Evolutionary conservation across 768 basidiomycete genomes (phyloP), one percentile per base, ranked within the genome.

Genomic region (Mycena capillaripes): DNA sequence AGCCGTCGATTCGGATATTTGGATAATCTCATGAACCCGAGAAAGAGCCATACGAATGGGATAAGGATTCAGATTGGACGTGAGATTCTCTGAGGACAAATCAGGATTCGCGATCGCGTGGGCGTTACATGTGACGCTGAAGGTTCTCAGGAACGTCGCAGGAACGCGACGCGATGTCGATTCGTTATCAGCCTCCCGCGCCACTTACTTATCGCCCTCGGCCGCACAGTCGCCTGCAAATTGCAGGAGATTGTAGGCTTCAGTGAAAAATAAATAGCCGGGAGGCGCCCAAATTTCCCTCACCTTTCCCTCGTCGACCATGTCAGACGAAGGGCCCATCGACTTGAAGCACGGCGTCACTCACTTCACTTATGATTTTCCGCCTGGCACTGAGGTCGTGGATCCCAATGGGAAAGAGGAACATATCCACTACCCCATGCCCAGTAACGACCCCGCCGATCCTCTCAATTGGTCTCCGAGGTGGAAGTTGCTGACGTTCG

Each of bases 271-370:
- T 19, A 44, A 11, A 21, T 44, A 21, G 42, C 42, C 42, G 42
- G 42, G 42, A 21, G 42, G 16, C 14, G 2, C 14, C 19, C 30
- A 4, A 21, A 55, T 66, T 48, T 23, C 40, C 36, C 25, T 27
- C 34, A n/a, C n/a, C 32, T n/a, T n/a, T 58, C 17, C 29, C 30
- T 30, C 9, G 11, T 52, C 40, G 1, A 11, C 60, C 36, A 69
- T 69, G 68, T 59, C 66, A 52, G 53, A 38, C 17, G 68, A 61
- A 40, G 67, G 68, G 36, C 68, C 68, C 53, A 69, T 69, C 60
- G 68, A 69, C 46, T 38, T 69, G 52, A 62, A 69, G 68, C 68
- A 69, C 27, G 68, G 68, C n/a, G 68, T 69, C 19, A 69, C 68
- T 14, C 68, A 69, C 32, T 69, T 46, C 44, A 69, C 68, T n/a